These are phyloP conservation scores for Epicoccum nigrum DNA, from an alignment of 2,329 filamentous ascomycete species.

Conservation along the genomic window DNA sequence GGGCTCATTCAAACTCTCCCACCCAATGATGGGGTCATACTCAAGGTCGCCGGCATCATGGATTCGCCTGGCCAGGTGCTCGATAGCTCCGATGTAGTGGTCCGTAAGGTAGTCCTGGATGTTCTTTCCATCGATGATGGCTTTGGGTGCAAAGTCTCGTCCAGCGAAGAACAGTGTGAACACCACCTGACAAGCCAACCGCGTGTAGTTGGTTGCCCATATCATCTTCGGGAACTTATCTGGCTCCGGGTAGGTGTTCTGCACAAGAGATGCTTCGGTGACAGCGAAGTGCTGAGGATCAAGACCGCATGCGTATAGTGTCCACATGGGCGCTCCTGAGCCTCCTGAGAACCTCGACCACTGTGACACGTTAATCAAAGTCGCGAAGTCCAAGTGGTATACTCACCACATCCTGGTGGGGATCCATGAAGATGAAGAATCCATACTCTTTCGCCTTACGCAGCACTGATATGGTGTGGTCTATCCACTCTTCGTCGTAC, in stretches of 20 bases:
- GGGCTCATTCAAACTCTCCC: constrained; percentile 96
- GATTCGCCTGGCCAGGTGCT: constrained; percentile 81
- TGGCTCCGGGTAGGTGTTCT: constrained; percentile 89
- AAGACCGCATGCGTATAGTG: constrained; percentile 89
- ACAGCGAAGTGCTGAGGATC: constrained; percentile 83
- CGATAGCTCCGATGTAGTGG: constrained; percentile 82
- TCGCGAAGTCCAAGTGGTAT: not conserved
- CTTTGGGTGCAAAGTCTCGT: constrained; percentile 90
- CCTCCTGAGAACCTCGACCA: constrained; percentile 96
- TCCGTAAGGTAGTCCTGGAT: constrained; percentile 94
- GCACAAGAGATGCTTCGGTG: constrained; percentile 91
- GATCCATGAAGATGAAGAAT: constrained; percentile 98
- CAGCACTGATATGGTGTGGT: constrained; percentile 85
- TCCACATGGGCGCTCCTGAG: constrained; percentile 97
- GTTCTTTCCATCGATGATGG: constrained; percentile 90
- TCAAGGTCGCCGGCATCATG: constrained; percentile 89
- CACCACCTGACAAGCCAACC: constrained; percentile 84
- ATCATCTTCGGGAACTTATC: constrained; percentile 96
- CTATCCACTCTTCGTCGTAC: constrained; percentile 93
- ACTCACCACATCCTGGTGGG: constrained; percentile 93
- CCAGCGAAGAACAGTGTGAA: constrained; percentile 96
- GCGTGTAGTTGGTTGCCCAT: constrained; percentile 96
- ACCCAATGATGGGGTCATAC: constrained; percentile 86
- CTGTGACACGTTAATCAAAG: constrained; percentile 48
- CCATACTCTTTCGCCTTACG: constrained; percentile 86